phyloP scores from a whole-genome alignment of 768 basidiomycete species.

The Tylopilus vinaceipallidus region DNA sequence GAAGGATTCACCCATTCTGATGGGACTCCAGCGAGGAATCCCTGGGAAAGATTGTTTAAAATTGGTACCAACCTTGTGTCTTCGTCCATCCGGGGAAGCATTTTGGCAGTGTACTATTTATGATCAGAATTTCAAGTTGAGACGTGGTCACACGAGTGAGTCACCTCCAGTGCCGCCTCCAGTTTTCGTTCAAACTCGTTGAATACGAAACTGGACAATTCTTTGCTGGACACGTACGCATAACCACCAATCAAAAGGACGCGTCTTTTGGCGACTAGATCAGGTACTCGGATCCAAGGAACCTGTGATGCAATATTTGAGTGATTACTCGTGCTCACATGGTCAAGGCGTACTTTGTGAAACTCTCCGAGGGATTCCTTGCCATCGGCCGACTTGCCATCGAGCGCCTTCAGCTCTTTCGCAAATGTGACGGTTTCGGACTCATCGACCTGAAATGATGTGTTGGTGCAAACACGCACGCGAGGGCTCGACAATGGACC shows the following conservation, averaged over 20 bases:
- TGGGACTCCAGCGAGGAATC: constrained; percentile 88
- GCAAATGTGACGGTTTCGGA: constrained; percentile 52
- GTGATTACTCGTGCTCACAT: background rate
- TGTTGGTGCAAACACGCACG: constrained; percentile 1
- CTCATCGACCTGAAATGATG: constrained; percentile 46
- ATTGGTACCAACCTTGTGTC: constrained; percentile 89
- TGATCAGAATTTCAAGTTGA: constrained; percentile 12
- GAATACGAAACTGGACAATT: constrained; percentile 82
- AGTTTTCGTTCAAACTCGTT: constrained; percentile 80
- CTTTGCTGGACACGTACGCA: constrained; percentile 82
- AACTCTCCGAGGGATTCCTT: constrained; percentile 34
- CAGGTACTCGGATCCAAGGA: constrained; percentile 94
- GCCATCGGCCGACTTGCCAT: constrained; percentile 6
- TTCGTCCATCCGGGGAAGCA: constrained; percentile 89
- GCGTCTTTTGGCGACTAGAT: constrained; percentile 78
- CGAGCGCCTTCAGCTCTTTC: constrained; percentile 44
- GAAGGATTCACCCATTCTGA: constrained; percentile 71
- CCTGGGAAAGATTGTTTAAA: constrained; percentile 87
- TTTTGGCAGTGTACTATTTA: constrained; percentile 74
- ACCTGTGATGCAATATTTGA: constrained; percentile 51
- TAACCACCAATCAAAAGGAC: constrained; percentile 78
- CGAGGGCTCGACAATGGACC: constrained; percentile 37
- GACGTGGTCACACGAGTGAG: constrained; percentile 8
- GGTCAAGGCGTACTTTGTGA: constrained; percentile 66
- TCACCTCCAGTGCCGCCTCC: constrained; percentile 73